Percentiles rank a stretch among this genome's conserved stretches.
Evolutionary conservation across 2,329 filamentous ascomycete genomes (phyloP).

Genomic region (Calonectria leucothoes): DNA sequence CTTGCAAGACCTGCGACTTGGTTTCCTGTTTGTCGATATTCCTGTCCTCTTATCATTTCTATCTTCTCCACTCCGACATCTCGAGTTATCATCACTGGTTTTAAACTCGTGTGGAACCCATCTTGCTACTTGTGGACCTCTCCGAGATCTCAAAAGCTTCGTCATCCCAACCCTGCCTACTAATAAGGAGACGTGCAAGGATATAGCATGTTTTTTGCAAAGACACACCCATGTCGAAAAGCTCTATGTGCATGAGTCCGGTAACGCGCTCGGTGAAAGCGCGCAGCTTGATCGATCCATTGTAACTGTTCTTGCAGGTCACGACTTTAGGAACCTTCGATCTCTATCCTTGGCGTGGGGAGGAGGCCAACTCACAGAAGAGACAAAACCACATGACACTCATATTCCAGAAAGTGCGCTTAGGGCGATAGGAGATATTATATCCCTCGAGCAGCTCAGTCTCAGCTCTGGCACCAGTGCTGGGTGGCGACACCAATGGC

Average conservation of each 20-base stretch:
- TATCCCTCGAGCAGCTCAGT: slow-evolving; percentile 25
- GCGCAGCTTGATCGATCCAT: slow-evolving; percentile 16
- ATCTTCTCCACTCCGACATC: slow-evolving; percentile 1
- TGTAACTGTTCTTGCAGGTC: slow-evolving; percentile 14
- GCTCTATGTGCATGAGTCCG: slow-evolving; percentile 8
- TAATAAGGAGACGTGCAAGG: not conserved
- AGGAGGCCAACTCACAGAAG: not conserved
- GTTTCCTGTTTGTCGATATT: not conserved
- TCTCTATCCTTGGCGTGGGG: slow-evolving; percentile 26
- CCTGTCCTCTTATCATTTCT: not conserved
- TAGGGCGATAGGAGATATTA: not conserved
- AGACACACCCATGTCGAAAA: not conserved
- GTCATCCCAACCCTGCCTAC: not conserved
- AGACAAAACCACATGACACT: not conserved
- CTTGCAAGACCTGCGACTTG: slow-evolving; percentile 1
- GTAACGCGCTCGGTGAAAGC: rapidly evolving
- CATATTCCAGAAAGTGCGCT: slow-evolving; percentile 15
- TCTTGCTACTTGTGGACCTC: not conserved
- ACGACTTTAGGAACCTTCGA: slow-evolving; percentile 9
- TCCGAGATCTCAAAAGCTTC: slow-evolving; percentile 23
- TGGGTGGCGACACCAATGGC: slow-evolving; percentile 18
- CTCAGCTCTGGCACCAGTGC: not conserved
- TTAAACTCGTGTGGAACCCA: no score
- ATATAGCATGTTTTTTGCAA: slow-evolving; percentile 9
- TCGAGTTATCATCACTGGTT: not conserved